Evolutionary conservation across 257 asterid species (phyloP), one percentile per base, ranked within the genome.

Genomic region (Forsythia suspensa): DNA sequence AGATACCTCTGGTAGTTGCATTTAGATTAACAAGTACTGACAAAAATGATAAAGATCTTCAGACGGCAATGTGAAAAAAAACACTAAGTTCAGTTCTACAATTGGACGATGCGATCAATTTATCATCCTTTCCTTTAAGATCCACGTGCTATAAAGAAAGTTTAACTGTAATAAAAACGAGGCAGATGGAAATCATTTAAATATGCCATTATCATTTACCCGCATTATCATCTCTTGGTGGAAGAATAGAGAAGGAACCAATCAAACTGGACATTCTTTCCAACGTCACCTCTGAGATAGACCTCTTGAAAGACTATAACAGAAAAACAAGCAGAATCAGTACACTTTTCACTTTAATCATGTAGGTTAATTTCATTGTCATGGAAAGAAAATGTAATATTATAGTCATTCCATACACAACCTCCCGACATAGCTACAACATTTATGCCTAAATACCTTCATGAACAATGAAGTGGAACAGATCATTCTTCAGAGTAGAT

Each of bases 201-300:
- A n/a, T 59, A 6, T 7, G 10, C 3, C 37, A 59, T 59, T 59
- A 59, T 21, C 68, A 6, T n/a, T 20, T 88, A 96, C 99, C 99
- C 90, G 57, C 87, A 1, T 21, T 21, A 68, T 82, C 85, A 70
- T 88, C 93, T 73, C 87, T 89, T 71, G 80, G 42, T 9, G 92
- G 85, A 90, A 89, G 89, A 72, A 83, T 80, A 39, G 99, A 89
- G 84, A 91, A 85, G 66, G 94, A 92, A 65, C 95, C 90, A 63
- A 92, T 76, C 73, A 90, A 85, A 80, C 88, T 85, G 80, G 98
- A 91, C 86, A 94, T 79, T 74, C 86, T 87, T 66, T 89, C 96
- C 63, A 96, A 76, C 29, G 94, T 90, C 70, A 80, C 82, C 88
- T 94, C 97, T 65, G 99, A 92, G 86, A 88, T 71, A 16, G 98